Evolutionary conservation across 306 rosid species (phyloP), one percentile per base, ranked within the genome.

Genomic region (Quercus gilva): DNA sequence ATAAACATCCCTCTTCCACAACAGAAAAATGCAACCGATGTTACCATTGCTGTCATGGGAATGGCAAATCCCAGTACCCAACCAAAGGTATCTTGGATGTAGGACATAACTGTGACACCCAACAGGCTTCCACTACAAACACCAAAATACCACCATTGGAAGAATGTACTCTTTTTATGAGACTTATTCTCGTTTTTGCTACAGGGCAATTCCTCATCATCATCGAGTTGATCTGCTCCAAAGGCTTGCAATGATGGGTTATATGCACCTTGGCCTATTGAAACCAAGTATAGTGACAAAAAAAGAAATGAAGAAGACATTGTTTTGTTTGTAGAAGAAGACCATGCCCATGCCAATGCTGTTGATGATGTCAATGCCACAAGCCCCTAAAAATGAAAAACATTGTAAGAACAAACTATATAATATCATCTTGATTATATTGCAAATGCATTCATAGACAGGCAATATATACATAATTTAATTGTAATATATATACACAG

Each of bases 241-340:
- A 92, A 92, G 74, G 97, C 97, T 84, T 95, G 98, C 19, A 95
- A 79, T 67, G 98, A 90, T n/a, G 99, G 93, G 78, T 95, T 95
- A 33, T 91, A 95, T 17, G 94, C 98, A 25, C 97, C 97, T 86
- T 89, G 97, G 73, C 98, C 99, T 5, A 95, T 80, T 26, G 99
- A 93, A 72, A 93, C 86, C 55, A 95, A 80, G 70, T 86, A 95
- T 72, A 95, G 95, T 35, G 99, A 91, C 83, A 81, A 77, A 64
- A 90, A 87, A 33, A 92, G 89, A 75, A 93, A 90, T 55, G 94
- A 88, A 43, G 92, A 81, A 1, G 91, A 84, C 79, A 82, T 81
- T 85, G 84, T 26, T 81, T 75, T 91, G 87, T 84, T 86, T 82
- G 74, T 75, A 4, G 90, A 79, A 5, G 90, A 80, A 73, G 88